Base-by-base conservation (phyloP, 768 basidiomycete genomes). In the Phanerochaete sordida region DNA sequence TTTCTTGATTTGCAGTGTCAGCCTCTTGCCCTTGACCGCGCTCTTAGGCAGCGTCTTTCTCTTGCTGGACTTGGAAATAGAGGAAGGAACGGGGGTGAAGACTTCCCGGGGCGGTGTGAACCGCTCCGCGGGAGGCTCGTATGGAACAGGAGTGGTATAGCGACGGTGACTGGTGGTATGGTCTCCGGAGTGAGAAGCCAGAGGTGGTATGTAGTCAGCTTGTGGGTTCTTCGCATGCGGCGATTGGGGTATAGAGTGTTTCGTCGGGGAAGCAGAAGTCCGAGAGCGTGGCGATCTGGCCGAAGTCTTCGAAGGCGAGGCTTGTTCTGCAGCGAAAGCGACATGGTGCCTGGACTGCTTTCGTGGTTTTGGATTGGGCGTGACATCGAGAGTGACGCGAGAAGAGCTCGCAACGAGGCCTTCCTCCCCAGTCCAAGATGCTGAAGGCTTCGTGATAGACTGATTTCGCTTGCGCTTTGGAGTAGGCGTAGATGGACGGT, bases 31-130 rank as follows among this genome's bases (percentile, higher is more conserved):
- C 28, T 45, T 54, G 30, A 43, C 28, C 11, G 24, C 23, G 33
- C 56, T 53, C 31, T 35, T 13, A 28, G 47, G 47, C 3, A 48
- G 37, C 8, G 69, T 60, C 60, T 70, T 79, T 68, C 72, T 80
- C 65, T 70, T 74, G 64, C 70, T 75, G 0, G 74, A 77, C 68
- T 75, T 81, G 44, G 71, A 73, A 53, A 68, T 69, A 51, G 68
- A 54, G 57, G n/a, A n/a, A n/a, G 72, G 49, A 45, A 73, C 58
- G 16, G 83, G 77, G 5, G 76, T 76, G 43, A 81, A 69, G 47
- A 90, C 79, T 64, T 87, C 82, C 50, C 83, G 79, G 0, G 89
- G 90, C 1, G 90, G 87, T 0, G 86, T 88, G 65, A 88, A 88
- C n/a, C 84, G 79, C 58, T 87, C 87, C 0, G 68, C 59, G 0